Base-by-base conservation (phyloP, 495 filamentous ascomycete genomes). In the Daldinia loculata region DNA sequence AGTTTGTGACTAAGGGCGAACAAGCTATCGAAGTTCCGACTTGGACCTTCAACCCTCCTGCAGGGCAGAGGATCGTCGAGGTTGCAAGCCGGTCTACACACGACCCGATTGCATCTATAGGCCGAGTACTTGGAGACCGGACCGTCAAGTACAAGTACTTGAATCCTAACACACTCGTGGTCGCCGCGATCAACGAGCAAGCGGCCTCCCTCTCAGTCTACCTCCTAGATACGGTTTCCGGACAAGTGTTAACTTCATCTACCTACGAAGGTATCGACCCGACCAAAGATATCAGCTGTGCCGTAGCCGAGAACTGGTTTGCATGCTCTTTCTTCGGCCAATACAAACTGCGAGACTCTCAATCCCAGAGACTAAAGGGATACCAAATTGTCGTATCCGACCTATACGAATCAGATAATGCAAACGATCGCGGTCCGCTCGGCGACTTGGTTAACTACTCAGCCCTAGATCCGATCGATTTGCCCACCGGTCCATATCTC, bases 91-190 rank as follows among this genome's bases (percentile, higher is more conserved):
- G 92, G 32, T 89, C 93, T 14, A 71, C 84, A 6, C 90, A 95
- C 70, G 95, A 98, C 67, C 93, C 93, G 3, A 90, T 97, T 48
- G 95, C 96, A 9, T 98, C 95, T 0, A 97, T 99, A 63, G 95
- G 96, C 51, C 91, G 92, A 65, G 95, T 97, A 19, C 87, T 98
- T 34, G 94, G 93, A 56, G 90, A 98, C 74, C 90, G 95, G 19
- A 91, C 89, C 1, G 95, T 99, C 43, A 85, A 97, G 66, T 99
- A 98, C 87, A 99, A 99, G 82, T 98, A 98, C 77, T 82, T 99
- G 26, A 95, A 94, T 80, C 90, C 92, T 1, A 98, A 98, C 79
- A 83, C 94, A 5, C 82, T 94, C 6, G 87, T 97, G 0, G 83
- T 97, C 57, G 92, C 92, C 0, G 87, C 93, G 7, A 82, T 89